phyloP scores from a whole-genome alignment of 208 protist species.

The Leishmania arabica region DNA sequence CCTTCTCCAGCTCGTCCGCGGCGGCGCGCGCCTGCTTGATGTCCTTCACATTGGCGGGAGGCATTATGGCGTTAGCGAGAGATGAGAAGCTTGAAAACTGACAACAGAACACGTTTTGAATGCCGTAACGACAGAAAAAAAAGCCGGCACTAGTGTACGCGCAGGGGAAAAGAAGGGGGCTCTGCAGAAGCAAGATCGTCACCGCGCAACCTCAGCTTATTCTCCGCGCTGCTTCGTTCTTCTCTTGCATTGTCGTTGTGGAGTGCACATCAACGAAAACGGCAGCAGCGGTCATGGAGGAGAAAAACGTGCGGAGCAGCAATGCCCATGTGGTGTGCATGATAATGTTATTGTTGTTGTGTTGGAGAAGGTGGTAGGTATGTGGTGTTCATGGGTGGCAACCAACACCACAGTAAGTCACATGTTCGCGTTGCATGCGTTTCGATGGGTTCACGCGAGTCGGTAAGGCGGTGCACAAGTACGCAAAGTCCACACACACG shows the following conservation, averaged over 20 bases:
- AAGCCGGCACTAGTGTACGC: not conserved
- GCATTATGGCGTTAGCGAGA: constrained; percentile 6
- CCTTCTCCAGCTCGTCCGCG: constrained; percentile 20
- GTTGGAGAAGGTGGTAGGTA: not conserved
- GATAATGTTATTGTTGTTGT: not conserved
- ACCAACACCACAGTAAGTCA: not conserved
- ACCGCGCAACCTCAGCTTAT: not conserved
- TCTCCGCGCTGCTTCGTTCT: not conserved
- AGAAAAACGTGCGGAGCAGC: not conserved
- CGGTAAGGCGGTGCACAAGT: not conserved
- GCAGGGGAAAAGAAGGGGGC: not conserved
- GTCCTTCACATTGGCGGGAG: constrained; percentile 1
- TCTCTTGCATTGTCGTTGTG: not conserved
- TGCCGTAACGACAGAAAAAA: not conserved
- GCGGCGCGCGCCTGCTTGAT: constrained; percentile 17
- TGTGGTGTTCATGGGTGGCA: not conserved
- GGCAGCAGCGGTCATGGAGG: not conserved
- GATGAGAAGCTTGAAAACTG: too few species aligned
- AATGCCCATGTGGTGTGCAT: not conserved
- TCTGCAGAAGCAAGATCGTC: not conserved
- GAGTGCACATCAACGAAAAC: not conserved
- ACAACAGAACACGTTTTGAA: not conserved
- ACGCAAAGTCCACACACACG: not conserved
- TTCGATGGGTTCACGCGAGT: not conserved
- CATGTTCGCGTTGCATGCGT: not conserved